Percentiles rank a stretch among this genome's conserved stretches.
These are phyloP conservation scores for Yamadazyma dendronema DNA, from an alignment of 1,139 yeast genomes.

Conservation along the genomic window DNA sequence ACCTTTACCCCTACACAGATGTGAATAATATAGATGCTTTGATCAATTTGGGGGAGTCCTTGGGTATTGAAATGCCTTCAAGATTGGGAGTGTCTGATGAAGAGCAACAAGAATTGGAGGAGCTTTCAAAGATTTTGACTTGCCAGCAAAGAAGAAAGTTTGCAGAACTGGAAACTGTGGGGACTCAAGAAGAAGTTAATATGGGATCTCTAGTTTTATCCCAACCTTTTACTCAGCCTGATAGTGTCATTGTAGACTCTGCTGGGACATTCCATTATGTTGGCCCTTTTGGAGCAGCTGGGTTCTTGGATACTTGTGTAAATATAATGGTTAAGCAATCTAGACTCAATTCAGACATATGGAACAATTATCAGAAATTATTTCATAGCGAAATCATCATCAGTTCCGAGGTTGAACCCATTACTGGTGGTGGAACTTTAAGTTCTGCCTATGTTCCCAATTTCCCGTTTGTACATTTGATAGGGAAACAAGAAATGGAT, in stretches of 20 bases:
- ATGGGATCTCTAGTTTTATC: not conserved
- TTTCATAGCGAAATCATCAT: constrained; percentile 12
- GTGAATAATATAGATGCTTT: constrained; percentile 35
- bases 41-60: constrained; percentile 29
- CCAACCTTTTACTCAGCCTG: constrained; percentile 8
- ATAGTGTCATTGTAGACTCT: constrained; percentile 14
- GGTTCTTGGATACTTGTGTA: constrained; percentile 10
- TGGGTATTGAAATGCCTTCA: constrained; percentile 38
- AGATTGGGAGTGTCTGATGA: constrained; percentile 5
- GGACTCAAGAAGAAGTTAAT: not conserved
- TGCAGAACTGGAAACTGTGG: not conserved
- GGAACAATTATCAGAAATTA: constrained; percentile 6
- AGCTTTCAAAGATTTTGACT: constrained; percentile 3
- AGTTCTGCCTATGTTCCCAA: not conserved
- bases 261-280: constrained; percentile 15
- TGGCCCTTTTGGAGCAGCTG: constrained; percentile 18
- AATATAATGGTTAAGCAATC: constrained; percentile 8
- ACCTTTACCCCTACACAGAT: constrained; percentile 41
- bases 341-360: constrained; percentile 5
- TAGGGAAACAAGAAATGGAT: constrained; percentile 28
- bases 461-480: constrained; percentile 9
- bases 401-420: constrained; percentile 9
- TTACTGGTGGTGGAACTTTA: not conserved
- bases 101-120: constrained; percentile 7
- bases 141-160: not conserved